Evolutionary conservation across 164 flowering plant genomes (phyloP).

Genomic region (Malania oleifera): DNA sequence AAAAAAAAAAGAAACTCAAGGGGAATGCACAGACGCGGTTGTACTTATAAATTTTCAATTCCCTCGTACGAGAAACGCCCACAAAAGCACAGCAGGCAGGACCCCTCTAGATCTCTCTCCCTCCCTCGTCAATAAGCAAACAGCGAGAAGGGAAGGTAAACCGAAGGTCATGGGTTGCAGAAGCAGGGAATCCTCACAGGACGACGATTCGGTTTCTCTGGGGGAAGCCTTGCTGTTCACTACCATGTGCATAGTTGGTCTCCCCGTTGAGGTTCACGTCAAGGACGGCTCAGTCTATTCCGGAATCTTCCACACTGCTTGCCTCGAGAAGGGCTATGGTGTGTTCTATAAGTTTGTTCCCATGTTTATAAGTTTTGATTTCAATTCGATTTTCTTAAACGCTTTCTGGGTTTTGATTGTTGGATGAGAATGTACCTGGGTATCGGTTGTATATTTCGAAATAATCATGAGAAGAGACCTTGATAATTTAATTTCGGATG

Average conservation of each 20-base stretch:
- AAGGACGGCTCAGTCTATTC: slow-evolving; percentile 72
- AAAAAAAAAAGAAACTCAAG: too few species aligned
- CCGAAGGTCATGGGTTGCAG: slow-evolving; percentile 18
- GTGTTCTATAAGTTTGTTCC: slow-evolving; percentile 8
- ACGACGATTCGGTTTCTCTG: slow-evolving; percentile 16
- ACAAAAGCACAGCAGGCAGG: not conserved
- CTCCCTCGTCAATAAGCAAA: too few species aligned
- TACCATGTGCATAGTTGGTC: slow-evolving; percentile 70
- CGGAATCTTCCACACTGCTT: slow-evolving; percentile 75
- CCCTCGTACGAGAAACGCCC: too few species aligned
- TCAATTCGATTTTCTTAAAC: not conserved
- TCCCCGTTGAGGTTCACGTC: slow-evolving; percentile 71
- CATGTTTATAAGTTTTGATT: not conserved
- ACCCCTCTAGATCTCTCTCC: slow-evolving; percentile 20
- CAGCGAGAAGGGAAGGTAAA: not conserved
- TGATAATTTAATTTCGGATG: not conserved
- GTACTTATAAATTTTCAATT: too few species aligned
- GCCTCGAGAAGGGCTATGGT: slow-evolving; percentile 54
- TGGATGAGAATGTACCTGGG: slow-evolving; percentile 13
- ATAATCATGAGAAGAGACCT: not conserved
- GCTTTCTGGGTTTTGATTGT: slow-evolving; percentile 19
- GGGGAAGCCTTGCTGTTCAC: slow-evolving; percentile 57
- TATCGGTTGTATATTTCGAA: slow-evolving; percentile 8
- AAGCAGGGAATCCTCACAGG: slow-evolving; percentile 22
- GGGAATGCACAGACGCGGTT: too few species aligned